Evolutionary conservation across 2,329 filamentous ascomycete genomes (phyloP), one percentile per base, ranked within the genome.

Genomic region (Spiromastix sp.): DNA sequence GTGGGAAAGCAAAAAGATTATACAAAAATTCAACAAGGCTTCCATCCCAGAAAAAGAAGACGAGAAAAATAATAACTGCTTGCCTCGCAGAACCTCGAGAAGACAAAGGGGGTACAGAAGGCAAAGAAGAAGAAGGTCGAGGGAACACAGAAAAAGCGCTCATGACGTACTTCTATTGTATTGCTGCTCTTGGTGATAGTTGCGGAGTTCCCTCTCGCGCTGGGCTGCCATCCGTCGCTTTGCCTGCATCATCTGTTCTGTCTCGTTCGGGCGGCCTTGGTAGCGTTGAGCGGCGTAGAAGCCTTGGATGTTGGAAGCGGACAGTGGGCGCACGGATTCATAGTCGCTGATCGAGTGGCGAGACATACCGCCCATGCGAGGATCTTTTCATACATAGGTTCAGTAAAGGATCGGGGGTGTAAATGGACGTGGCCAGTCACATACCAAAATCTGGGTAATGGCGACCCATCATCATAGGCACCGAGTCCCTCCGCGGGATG

Each of bases 121-220:
- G 46, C 49, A 52, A 42, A 46, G 44, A 48, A 50, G 41, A 46
- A 49, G 39, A 43, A 46, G 38, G 37, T 35, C 44, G 42, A 39
- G 46, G n/a, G 12, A 35, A 36, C 11, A 32, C 22, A 49, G 48
- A 46, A 50, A 45, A 51, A 49, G 55, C 47, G 52, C 57, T 61
- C 39, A 62, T 64, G 58, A 64, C 63, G 52, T 68, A 96, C 91
- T 95, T 85, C 89, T 81, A 73, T 96, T 93, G 70, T 93, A 96
- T 78, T 98, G 91, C 77, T 98, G 91, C 77, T 98, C 91, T 69
- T 95, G 93, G 70, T 98, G 91, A 69, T 96, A 94, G 68, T 96
- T 98, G 66, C 91, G 85, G 64, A 98, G 80, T 71, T 98, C 91
- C 66, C 89, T 84, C 73, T 98, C 91, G 66, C 91, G 85, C 70